Percentiles rank a stretch among this genome's conserved stretches.
phyloP scores from a whole-genome alignment of 2,329 filamentous ascomycete species.

The Xylariaceae sp. region DNA sequence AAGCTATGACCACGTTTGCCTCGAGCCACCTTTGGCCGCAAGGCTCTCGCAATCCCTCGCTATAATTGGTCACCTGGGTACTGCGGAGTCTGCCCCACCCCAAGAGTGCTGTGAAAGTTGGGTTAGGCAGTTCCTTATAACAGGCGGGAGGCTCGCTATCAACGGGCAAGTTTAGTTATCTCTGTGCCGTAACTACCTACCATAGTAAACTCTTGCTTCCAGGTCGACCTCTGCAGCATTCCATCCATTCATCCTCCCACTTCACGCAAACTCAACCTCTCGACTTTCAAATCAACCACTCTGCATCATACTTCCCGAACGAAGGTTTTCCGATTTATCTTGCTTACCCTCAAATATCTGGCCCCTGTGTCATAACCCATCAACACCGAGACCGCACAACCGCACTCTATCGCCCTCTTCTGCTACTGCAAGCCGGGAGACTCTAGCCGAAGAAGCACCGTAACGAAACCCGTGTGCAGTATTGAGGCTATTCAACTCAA shows the following conservation, averaged over 20 bases:
- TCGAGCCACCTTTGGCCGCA: neutral
- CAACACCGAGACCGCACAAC: neutral
- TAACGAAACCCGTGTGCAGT: neutral
- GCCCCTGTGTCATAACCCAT: neutral
- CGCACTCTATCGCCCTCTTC: neutral
- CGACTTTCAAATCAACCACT: neutral
- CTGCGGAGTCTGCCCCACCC: neutral
- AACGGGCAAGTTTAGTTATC: too few relatives aligned
- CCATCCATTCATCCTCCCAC: conserved; percentile 8
- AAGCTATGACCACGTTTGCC: conserved; percentile 8
- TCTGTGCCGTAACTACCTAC: neutral
- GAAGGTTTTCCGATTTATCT: neutral
- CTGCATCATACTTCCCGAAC: neutral
- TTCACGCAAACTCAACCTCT: conserved; percentile 2
- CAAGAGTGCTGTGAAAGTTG: too few relatives aligned
- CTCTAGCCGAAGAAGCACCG: neutral
- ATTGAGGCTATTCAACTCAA: neutral
- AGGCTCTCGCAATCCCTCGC: neutral
- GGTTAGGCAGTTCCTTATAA: too few relatives aligned
- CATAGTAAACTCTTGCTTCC: conserved; percentile 11
- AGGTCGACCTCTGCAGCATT: neutral
- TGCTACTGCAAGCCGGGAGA: neutral
- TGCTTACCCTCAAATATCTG: neutral
- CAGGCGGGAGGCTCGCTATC: too few relatives aligned
- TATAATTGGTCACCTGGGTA: neutral